Conservation (phyloP, 1,139 yeast species). For the Spathaspora sp. region DNA sequence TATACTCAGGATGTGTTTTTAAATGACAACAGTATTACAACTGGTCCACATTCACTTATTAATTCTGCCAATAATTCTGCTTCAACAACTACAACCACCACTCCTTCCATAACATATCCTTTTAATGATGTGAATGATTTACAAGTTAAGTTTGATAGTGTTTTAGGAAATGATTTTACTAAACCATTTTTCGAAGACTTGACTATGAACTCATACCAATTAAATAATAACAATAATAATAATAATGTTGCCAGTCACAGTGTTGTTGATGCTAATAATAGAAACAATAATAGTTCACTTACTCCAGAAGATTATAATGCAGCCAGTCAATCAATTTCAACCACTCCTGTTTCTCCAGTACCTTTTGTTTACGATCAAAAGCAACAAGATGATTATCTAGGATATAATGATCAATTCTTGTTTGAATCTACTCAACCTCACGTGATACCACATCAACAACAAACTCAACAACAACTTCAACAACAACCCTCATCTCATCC, state of each 20-base stretch:
- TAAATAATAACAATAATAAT: not conserved
- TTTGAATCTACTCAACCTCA: not conserved
- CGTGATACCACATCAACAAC: not conserved
- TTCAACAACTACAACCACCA: slow-evolving; percentile 4
- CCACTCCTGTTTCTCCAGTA: slow-evolving; percentile 6
- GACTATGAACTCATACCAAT: not conserved
- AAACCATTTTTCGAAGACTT: not conserved
- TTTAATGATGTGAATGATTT: slow-evolving; percentile 4
- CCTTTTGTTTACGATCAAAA: slow-evolving; percentile 5
- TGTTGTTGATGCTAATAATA: not conserved
- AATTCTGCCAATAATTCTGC: slow-evolving; percentile 2
- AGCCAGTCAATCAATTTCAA: not conserved
- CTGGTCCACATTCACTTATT: slow-evolving; percentile 5
- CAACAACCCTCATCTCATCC: not conserved
- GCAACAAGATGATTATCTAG: slow-evolving; percentile 1
- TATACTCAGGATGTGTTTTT: slow-evolving; percentile 6
- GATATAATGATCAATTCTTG: not conserved
- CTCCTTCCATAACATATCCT: slow-evolving; percentile 5
- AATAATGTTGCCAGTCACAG: slow-evolving; percentile 1
- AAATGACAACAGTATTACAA: slow-evolving; percentile 1
- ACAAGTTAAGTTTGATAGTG: slow-evolving; percentile 4
- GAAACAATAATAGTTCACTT: not conserved
- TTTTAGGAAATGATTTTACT: not conserved
- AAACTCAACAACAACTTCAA: not conserved
- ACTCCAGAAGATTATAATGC: slow-evolving; percentile 3